A percentile compares a stretch with the other conserved stretches of the same genome.
These are phyloP conservation scores for Lactifluus pinguis DNA, from an alignment of 768 basidiomycete species.

Conservation along the genomic window DNA sequence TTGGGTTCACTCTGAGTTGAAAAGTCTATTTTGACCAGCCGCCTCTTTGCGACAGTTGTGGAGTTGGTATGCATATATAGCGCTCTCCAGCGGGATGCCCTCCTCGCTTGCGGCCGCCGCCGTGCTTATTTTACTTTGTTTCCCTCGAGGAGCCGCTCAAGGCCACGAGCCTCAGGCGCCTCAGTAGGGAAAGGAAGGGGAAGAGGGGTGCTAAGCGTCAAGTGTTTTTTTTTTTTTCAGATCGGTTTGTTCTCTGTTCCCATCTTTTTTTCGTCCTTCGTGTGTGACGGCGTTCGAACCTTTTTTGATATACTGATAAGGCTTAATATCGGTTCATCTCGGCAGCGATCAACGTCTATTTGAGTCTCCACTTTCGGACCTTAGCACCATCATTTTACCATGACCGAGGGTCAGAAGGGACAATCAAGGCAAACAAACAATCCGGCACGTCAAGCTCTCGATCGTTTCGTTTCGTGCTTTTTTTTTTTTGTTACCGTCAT, in stretches of 20 bases:
- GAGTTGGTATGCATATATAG: too few species aligned
- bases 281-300: too few species aligned
- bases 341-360: slow-evolving; percentile 10
- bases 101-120: background rate
- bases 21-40: too few species aligned
- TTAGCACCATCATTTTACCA: background rate
- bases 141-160: background rate
- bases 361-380: slow-evolving; percentile 1
- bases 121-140: background rate
- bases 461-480: background rate
- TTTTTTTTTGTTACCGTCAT: too few species aligned
- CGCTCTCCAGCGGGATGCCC: background rate
- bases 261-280: too few species aligned
- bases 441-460: slow-evolving; percentile 5
- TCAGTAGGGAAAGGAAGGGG: background rate
- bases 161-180: background rate
- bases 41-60: too few species aligned
- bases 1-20: background rate
- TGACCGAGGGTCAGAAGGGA: background rate
- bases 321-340: slow-evolving; percentile 1
- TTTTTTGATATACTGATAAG: slow-evolving; percentile 3
- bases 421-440: background rate
- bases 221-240: background rate
- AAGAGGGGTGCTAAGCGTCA: background rate
- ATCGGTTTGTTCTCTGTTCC: too few species aligned